These are phyloP conservation scores for Fusarium sambucinum DNA, from an alignment of 2,329 filamentous ascomycete species.

Conservation along the genomic window DNA sequence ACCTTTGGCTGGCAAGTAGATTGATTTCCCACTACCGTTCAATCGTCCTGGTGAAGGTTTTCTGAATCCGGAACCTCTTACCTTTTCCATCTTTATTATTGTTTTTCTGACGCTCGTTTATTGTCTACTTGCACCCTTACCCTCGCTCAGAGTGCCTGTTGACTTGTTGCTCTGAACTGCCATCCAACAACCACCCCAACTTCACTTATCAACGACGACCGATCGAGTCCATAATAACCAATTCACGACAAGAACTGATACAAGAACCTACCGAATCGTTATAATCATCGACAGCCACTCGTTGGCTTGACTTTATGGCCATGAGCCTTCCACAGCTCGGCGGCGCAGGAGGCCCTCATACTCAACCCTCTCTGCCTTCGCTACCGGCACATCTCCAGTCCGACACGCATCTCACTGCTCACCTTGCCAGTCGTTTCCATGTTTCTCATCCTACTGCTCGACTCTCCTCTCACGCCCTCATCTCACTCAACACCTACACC, in stretches of 20 bases:
- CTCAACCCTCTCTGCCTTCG: constrained; percentile 87
- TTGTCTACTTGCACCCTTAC: constrained; percentile 34
- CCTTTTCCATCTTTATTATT: constrained; percentile 23
- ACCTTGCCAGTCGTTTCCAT: constrained; percentile 91
- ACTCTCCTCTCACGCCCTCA: constrained; percentile 90
- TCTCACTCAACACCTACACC: constrained; percentile 95
- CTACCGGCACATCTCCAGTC: constrained; percentile 86
- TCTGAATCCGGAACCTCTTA: constrained; percentile 35
- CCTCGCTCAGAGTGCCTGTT: constrained; percentile 43
- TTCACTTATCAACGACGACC: constrained; percentile 15
- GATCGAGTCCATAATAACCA: constrained; percentile 18
- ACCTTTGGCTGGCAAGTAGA: constrained; percentile 22
- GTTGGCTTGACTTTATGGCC: constrained; percentile 64
- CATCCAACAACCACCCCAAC: constrained; percentile 14
- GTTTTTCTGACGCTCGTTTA: constrained; percentile 46
- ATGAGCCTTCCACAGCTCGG: constrained; percentile 66
- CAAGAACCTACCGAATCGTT: constrained; percentile 23
- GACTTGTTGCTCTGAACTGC: constrained; percentile 12
- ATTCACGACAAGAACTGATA: constrained; percentile 17
- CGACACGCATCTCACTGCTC: constrained; percentile 82
- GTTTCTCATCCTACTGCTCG: constrained; percentile 87
- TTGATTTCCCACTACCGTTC: constrained; percentile 39
- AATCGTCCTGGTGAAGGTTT: constrained; percentile 39
- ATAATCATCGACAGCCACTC: constrained; percentile 43
- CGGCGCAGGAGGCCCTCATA: constrained; percentile 73